Conservation (phyloP, 139 green algal species). For the Coccomyxa sp. region DNA sequence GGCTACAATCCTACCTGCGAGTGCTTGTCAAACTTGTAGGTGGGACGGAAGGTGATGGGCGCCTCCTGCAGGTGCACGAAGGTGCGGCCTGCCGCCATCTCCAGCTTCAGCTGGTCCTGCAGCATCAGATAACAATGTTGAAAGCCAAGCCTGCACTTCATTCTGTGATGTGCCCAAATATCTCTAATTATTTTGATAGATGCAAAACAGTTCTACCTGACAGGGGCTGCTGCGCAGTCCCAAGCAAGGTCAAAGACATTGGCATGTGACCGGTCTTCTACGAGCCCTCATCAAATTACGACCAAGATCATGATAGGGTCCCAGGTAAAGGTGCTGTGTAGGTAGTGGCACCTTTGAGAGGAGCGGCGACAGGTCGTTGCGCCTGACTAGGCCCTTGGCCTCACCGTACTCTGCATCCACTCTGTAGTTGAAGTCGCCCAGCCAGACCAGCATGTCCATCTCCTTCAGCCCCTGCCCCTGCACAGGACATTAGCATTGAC, state of each 20-base stretch:
- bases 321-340: not conserved
- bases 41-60: slow-evolving; percentile 79
- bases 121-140: too few species aligned
- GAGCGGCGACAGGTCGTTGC: slow-evolving; percentile 26
- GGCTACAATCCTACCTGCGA: too few species aligned
- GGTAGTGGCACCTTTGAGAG: not conserved
- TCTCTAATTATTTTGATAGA: too few species aligned
- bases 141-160: too few species aligned
- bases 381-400: slow-evolving; percentile 13
- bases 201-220: too few species aligned
- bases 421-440: slow-evolving; percentile 94
- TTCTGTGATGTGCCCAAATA: too few species aligned
- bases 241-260: too few species aligned
- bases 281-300: too few species aligned
- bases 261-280: too few species aligned
- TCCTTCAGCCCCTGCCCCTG: slow-evolving; percentile 46
- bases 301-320: too few species aligned
- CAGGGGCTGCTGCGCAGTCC: too few species aligned
- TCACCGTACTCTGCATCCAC: slow-evolving; percentile 51
- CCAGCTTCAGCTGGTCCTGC: slow-evolving; percentile 56
- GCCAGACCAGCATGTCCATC: slow-evolving; percentile 71
- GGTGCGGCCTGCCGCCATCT: slow-evolving; percentile 47
- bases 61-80: slow-evolving; percentile 71
- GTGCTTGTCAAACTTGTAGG: slow-evolving; percentile 91
- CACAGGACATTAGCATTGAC: not conserved